phyloP scores from a whole-genome alignment of 129 eudicot species.

The Oenanthe sinensis region DNA sequence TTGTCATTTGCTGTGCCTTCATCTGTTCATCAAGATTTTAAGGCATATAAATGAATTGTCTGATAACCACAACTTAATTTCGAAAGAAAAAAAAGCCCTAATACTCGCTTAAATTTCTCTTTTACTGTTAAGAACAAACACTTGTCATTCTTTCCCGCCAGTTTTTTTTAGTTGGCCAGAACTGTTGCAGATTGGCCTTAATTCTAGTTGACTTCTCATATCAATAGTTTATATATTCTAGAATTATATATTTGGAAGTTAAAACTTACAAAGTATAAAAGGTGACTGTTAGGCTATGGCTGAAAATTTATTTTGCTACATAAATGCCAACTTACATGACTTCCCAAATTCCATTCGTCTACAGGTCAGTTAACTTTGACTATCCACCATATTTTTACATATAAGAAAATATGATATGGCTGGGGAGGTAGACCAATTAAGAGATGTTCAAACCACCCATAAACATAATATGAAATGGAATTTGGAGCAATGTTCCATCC shows the following conservation, averaged over 20 bases:
- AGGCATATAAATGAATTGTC: not conserved
- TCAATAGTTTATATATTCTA: too few species aligned
- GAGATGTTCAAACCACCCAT: too few species aligned
- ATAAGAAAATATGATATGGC: too few species aligned
- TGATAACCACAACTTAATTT: not conserved
- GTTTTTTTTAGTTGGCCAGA: not conserved
- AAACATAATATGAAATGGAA: too few species aligned
- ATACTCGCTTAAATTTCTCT: not conserved
- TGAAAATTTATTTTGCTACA: too few species aligned
- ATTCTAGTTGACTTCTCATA: not conserved
- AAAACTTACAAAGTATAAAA: too few species aligned
- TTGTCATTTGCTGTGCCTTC: not conserved
- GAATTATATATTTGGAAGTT: too few species aligned
- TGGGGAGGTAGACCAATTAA: too few species aligned
- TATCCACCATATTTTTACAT: not conserved
- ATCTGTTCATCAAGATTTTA: not conserved
- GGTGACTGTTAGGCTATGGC: too few species aligned
- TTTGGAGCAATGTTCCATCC: too few species aligned
- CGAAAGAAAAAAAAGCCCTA: not conserved
- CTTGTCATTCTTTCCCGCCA: not conserved
- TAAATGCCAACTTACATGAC: too few species aligned
- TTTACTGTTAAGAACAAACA: not conserved
- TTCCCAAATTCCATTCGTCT: not conserved
- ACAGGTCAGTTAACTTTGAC: not conserved
- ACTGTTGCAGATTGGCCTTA: not conserved